A percentile compares a stretch with the other conserved stretches of the same genome.
phyloP scores from a whole-genome alignment of 225 moss, liverwort and hornwort genomes.

The Sphagnum tenellum region DNA sequence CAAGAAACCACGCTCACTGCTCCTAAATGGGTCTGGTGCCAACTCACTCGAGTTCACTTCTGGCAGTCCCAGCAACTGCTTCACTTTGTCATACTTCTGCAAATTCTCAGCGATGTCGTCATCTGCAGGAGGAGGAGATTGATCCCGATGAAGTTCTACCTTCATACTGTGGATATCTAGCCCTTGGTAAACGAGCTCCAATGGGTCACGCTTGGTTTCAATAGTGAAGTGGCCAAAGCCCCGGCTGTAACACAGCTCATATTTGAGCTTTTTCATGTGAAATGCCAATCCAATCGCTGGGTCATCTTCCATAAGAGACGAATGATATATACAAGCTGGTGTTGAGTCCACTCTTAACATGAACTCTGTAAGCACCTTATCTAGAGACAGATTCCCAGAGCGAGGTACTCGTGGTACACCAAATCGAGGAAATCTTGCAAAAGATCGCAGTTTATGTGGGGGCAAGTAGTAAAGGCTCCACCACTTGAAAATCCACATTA shows the following conservation, averaged over 20 bases:
- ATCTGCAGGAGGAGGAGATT: conserved; percentile 26
- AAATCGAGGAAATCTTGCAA: conserved; percentile 73
- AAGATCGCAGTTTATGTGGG: conserved; percentile 89
- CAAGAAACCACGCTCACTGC: conserved; percentile 65
- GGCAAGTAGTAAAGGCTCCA: conserved; percentile 84
- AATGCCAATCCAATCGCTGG: conserved; percentile 90
- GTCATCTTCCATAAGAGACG: conserved; percentile 79
- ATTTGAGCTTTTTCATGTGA: conserved; percentile 82
- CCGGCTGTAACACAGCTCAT: conserved; percentile 92
- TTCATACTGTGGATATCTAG: conserved; percentile 82
- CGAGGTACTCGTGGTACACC: conserved; percentile 67
- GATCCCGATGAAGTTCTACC: conserved; percentile 44
- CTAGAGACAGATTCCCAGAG: conserved; percentile 92
- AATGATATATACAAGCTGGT: conserved; percentile 84
- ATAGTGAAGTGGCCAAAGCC: conserved; percentile 76
- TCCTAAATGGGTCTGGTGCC: conserved; percentile 28
- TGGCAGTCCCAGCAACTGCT: conserved; percentile 76
- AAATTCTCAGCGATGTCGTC: conserved; percentile 51
- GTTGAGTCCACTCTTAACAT: conserved; percentile 88
- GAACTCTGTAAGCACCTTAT: conserved; percentile 93
- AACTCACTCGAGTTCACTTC: conserved; percentile 52
- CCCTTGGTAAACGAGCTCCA: conserved; percentile 89
- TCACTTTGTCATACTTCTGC: conserved; percentile 87
- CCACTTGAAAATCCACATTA: conserved; percentile 83
- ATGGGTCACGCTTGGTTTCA: conserved; percentile 71